These are phyloP conservation scores for Meredithiella fracta DNA, from an alignment of 2,329 filamentous ascomycete genomes.

Conservation along the genomic window DNA sequence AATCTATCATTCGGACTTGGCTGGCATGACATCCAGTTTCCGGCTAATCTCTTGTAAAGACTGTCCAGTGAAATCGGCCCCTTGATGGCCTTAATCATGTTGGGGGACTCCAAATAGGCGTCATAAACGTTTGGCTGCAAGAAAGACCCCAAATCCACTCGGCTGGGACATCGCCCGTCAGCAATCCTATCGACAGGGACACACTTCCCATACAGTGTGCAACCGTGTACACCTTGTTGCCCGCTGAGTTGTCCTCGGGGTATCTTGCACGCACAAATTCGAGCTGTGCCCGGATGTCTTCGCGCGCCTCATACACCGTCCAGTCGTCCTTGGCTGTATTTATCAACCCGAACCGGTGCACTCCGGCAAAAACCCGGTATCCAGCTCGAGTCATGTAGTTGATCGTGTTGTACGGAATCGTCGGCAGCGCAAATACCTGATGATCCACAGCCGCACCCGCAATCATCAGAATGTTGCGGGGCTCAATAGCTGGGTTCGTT, in stretches of 20 bases:
- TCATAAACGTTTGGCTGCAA: slow-evolving; percentile 46
- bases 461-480: slow-evolving; percentile 41
- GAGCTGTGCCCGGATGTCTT: slow-evolving; percentile 41
- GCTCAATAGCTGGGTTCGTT: slow-evolving; percentile 22
- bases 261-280: slow-evolving; percentile 32
- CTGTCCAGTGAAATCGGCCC: slow-evolving; percentile 32
- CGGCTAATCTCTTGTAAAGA: slow-evolving; percentile 31
- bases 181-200: slow-evolving; percentile 38
- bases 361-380: slow-evolving; percentile 41
- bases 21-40: slow-evolving; percentile 39
- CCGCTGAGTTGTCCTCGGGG: slow-evolving; percentile 17
- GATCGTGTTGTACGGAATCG: slow-evolving; percentile 45
- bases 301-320: slow-evolving; percentile 43
- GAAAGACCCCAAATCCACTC: slow-evolving; percentile 42
- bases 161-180: slow-evolving; percentile 42
- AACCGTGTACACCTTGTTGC: slow-evolving; percentile 36
- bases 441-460: slow-evolving; percentile 48
- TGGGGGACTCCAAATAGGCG: slow-evolving; percentile 41
- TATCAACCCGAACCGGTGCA: slow-evolving; percentile 40
- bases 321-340: slow-evolving; percentile 33
- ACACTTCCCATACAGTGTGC: slow-evolving; percentile 50
- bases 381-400: slow-evolving; percentile 45
- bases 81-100: slow-evolving; percentile 38
- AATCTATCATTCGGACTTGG: slow-evolving; percentile 30
- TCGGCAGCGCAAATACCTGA: slow-evolving; percentile 45